These are phyloP conservation scores for Talaromyces ruber DNA, from an alignment of 495 filamentous ascomycete species.

Conservation along the genomic window DNA sequence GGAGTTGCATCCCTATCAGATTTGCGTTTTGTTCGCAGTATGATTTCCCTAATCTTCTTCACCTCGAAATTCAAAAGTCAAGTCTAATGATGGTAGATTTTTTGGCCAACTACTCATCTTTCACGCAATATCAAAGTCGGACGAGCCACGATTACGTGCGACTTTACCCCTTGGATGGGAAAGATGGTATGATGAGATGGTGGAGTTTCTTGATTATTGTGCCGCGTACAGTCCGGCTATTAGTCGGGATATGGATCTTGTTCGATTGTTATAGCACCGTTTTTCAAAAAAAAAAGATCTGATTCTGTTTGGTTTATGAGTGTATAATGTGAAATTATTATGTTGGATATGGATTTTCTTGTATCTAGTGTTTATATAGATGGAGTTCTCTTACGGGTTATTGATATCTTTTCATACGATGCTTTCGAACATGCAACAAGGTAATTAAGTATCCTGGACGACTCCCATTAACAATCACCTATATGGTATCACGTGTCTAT, in stretches of 20 bases:
- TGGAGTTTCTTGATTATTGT: slow-evolving; percentile 34
- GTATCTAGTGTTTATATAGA: background rate
- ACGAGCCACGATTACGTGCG: slow-evolving; percentile 24
- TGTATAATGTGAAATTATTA: background rate
- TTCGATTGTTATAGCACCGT: slow-evolving; percentile 19
- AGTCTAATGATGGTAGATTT: slow-evolving; percentile 21
- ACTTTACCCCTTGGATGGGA: slow-evolving; percentile 36
- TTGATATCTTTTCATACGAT: background rate
- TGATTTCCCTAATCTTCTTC: slow-evolving; percentile 7
- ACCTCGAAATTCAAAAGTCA: too few species aligned
- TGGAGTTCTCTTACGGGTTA: background rate
- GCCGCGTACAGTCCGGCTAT: slow-evolving; percentile 33
- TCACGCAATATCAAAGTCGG: slow-evolving; percentile 37
- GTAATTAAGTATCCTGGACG: background rate
- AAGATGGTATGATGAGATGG: slow-evolving; percentile 37
- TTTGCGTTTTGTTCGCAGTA: slow-evolving; percentile 43
- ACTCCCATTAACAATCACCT: background rate
- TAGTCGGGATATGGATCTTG: slow-evolving; percentile 34
- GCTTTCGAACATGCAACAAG: background rate
- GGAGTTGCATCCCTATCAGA: slow-evolving; percentile 37
- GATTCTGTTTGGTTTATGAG: background rate
- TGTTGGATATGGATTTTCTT: background rate
- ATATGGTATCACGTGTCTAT: background rate
- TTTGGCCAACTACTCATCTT: slow-evolving; percentile 40
- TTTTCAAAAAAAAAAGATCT: background rate